These are phyloP conservation scores for Phytophthora melonis DNA, from an alignment of 352 stramenopile genomes.

Conservation along the genomic window DNA sequence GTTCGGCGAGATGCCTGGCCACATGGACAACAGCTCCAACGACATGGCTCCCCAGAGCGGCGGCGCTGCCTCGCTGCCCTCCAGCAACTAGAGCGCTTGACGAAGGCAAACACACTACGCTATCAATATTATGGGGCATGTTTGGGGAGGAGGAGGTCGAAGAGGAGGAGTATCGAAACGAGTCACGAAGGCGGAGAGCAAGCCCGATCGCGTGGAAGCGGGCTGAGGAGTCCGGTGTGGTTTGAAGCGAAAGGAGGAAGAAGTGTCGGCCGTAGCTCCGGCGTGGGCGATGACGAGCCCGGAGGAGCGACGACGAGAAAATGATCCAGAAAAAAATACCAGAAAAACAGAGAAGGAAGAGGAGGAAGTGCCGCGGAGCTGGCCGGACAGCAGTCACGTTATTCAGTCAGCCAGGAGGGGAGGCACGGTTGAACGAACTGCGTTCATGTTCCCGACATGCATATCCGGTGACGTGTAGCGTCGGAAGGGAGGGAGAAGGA, in stretches of 20 bases:
- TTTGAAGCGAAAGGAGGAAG: conserved; percentile 21
- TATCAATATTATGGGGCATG: conserved; percentile 52
- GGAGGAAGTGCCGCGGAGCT: conserved; percentile 25
- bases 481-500: conserved; percentile 20
- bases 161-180: conserved; percentile 28
- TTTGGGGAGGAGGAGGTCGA: conserved; percentile 33
- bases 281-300: conserved; percentile 8
- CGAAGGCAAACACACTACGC: conserved; percentile 32
- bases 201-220: conserved; percentile 26
- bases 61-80: conserved; percentile 50
- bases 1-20: conserved; percentile 74
- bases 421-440: conserved; percentile 26
- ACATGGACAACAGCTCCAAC: conserved; percentile 57
- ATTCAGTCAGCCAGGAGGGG: conserved; percentile 36
- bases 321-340: conserved; percentile 27
- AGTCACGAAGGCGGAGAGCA: conserved; percentile 30
- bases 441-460: conserved; percentile 39
- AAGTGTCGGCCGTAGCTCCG: conserved; percentile 3
- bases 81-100: conserved; percentile 43
- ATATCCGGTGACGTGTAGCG: conserved; percentile 43
- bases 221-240: conserved; percentile 17
- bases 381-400: conserved; percentile 34
- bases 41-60: conserved; percentile 52
- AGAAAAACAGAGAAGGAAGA: conserved; percentile 26
- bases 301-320: conserved; percentile 10